A percentile compares a stretch with the other conserved stretches of the same genome.
These are phyloP conservation scores for Elymus sibiricus DNA, from an alignment of 176 grass and related monocot species.

Conservation along the genomic window DNA sequence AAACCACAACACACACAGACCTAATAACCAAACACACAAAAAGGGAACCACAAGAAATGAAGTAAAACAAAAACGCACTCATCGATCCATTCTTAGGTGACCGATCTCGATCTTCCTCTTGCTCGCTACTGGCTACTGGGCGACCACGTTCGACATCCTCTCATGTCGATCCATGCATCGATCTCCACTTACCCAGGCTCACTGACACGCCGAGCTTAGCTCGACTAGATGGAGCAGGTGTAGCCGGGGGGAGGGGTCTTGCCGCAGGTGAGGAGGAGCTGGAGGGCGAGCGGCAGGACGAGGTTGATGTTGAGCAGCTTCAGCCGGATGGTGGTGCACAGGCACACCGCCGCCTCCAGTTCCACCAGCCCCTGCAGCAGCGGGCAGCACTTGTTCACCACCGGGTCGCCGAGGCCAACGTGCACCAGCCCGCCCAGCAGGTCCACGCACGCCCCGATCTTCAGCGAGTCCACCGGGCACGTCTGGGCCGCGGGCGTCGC, in stretches of 20 bases:
- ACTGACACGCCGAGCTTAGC: not conserved
- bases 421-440: constrained; percentile 92
- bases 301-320: constrained; percentile 95
- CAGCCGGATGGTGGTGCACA: constrained; percentile 92
- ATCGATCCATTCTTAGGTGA: not conserved
- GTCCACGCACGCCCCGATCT: constrained; percentile 94
- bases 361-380: constrained; percentile 82
- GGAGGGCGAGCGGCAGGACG: constrained; percentile 88
- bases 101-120: constrained; percentile 2
- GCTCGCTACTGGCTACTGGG: not conserved
- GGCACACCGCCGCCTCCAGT: constrained; percentile 87
- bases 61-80: constrained; percentile 1
- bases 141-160: constrained; percentile 46
- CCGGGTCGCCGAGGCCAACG: constrained; percentile 80
- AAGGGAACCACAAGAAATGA: not conserved
- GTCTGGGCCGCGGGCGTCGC: constrained; percentile 11
- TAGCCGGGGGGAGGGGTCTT: constrained; percentile 82
- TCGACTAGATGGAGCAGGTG: constrained; percentile 56
- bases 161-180: constrained; percentile 30
- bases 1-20: not conserved
- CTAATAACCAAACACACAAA: constrained; percentile 1
- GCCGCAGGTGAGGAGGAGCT: constrained; percentile 96
- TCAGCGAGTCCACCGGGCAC: constrained; percentile 84
- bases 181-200: not conserved
- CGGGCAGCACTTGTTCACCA: constrained; percentile 89